Base-by-base conservation (phyloP, 305 asterid species). In the Andrographis paniculata region DNA sequence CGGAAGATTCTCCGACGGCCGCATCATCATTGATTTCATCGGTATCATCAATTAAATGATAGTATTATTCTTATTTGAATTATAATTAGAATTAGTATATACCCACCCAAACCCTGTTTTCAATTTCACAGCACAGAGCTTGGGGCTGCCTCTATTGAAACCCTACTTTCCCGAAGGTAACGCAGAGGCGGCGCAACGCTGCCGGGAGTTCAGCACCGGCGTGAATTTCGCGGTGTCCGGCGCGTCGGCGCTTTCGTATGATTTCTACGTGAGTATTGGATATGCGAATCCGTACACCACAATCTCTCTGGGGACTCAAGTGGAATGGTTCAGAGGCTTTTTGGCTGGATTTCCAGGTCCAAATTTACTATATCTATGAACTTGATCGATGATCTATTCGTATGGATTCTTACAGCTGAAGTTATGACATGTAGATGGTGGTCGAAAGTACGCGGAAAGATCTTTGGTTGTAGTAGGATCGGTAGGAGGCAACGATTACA, bases 141-240 rank as follows among this genome's bases (percentile, higher is more conserved):
- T 74, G 39, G 78, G 79, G 28, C 76, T 85, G 37, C 85, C 81
- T 13, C 13, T 70, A 2, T 55, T 76, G 55, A 64, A 52, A 45
- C 72, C 92, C 45, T 76, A 58, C 52, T 10, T 63, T 0, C 69
- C 45, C 20, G 70, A 53, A 7, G 42, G 17, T 20, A 46, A 41
- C 55, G 69, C 3, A 48, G 61, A 14, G 10, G 17, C 1, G 9
- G 44, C n/a, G n/a, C n/a, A n/a, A 37, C 11, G 24, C 8, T 8
- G 37, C 10, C 55, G 66, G 17, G 31, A 18, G 20, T 77, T 75
- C 44, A 17, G 45, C 4, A 30, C 42, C 21, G 91, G 95, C 0
- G 77, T 75, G 14, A 86, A 82, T 56, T 82, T 71, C 14, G 92
- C 92, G 17, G 87, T 81, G 3, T 64, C 33, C 1, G 91, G 87